Conservation (phyloP, 2,329 filamentous ascomycete genomes). For the Exophiala sp. region DNA sequence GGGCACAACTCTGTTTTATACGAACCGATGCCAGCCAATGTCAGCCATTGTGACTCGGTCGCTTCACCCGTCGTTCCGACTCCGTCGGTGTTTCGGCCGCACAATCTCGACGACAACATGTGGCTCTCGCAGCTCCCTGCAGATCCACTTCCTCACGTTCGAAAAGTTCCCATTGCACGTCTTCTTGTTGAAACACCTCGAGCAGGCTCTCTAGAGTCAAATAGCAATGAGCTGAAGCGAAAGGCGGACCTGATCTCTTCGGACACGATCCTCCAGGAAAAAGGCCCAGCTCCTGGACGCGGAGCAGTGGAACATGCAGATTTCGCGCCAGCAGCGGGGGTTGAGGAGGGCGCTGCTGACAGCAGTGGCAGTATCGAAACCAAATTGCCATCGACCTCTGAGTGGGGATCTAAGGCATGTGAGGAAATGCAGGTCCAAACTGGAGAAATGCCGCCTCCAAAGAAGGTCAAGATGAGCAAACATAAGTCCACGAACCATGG, state of each 20-base stretch:
- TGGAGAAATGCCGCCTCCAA: constrained; percentile 14
- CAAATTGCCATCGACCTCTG: constrained; percentile 5
- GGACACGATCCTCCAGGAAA: constrained; percentile 23
- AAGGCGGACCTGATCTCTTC: constrained; percentile 24
- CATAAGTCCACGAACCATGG: constrained; percentile 1
- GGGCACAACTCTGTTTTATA: constrained; percentile 18
- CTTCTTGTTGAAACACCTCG: background rate
- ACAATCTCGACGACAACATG: background rate
- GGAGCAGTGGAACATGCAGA: background rate
- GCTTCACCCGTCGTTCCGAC: background rate
- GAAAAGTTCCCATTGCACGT: constrained; percentile 6
- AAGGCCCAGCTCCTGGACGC: background rate
- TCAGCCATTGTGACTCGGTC: background rate
- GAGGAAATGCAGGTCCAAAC: constrained; percentile 17
- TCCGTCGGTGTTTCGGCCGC: background rate
- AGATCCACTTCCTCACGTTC: background rate
- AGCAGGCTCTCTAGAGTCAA: background rate
- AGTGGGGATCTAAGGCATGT: constrained; percentile 30
- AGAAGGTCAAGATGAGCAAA: constrained; percentile 21
- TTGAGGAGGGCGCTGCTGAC: background rate
- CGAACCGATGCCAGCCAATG: constrained; percentile 5
- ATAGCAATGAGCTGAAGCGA: constrained; percentile 16
- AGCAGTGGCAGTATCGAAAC: background rate
- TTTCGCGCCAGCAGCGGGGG: background rate
- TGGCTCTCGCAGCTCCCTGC: background rate